Conservation (phyloP, 148 eudicot genomes). For the Rhododendron molle region DNA sequence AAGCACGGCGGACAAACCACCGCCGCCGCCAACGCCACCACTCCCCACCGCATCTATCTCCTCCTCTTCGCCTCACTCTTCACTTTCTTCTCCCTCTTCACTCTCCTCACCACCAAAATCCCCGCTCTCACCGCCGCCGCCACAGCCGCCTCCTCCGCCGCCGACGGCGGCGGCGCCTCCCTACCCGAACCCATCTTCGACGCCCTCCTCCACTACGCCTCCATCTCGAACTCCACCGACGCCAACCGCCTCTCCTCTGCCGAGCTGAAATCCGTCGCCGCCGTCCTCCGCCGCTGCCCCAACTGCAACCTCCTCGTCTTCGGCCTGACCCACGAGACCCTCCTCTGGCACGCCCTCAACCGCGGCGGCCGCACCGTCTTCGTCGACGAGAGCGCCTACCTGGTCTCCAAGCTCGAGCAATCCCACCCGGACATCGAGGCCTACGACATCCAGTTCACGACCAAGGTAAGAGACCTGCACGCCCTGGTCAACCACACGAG, state of each 20-base stretch:
- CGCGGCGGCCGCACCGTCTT: slow-evolving; percentile 57
- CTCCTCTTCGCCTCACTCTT: slow-evolving; percentile 35
- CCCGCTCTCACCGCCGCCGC: slow-evolving; percentile 6
- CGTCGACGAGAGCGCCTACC: slow-evolving; percentile 61
- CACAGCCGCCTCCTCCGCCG: slow-evolving; percentile 7
- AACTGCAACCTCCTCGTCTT: slow-evolving; percentile 60
- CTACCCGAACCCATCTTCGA: slow-evolving; percentile 33
- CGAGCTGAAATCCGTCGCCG: slow-evolving; percentile 51
- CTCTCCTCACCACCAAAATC: slow-evolving; percentile 31
- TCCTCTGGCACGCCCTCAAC: slow-evolving; percentile 72
- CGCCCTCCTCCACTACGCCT: slow-evolving; percentile 74
- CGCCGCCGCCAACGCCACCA: neutral
- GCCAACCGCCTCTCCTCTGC: slow-evolving; percentile 33
- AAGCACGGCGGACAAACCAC: slow-evolving; percentile 21
- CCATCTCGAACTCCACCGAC: slow-evolving; percentile 31
- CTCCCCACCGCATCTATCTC: slow-evolving; percentile 34
- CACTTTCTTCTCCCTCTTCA: slow-evolving; percentile 37
- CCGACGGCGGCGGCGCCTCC: slow-evolving; percentile 13
- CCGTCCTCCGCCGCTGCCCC: slow-evolving; percentile 42
- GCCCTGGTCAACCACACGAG: slow-evolving; percentile 32
- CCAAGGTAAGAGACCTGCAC: slow-evolving; percentile 35
- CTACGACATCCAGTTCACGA: slow-evolving; percentile 70
- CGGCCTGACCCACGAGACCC: slow-evolving; percentile 84
- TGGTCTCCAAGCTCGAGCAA: slow-evolving; percentile 37
- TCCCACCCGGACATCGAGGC: slow-evolving; percentile 57